phyloP scores from a whole-genome alignment of 78 protist species.

The Dictyostelium purpureum region DNA sequence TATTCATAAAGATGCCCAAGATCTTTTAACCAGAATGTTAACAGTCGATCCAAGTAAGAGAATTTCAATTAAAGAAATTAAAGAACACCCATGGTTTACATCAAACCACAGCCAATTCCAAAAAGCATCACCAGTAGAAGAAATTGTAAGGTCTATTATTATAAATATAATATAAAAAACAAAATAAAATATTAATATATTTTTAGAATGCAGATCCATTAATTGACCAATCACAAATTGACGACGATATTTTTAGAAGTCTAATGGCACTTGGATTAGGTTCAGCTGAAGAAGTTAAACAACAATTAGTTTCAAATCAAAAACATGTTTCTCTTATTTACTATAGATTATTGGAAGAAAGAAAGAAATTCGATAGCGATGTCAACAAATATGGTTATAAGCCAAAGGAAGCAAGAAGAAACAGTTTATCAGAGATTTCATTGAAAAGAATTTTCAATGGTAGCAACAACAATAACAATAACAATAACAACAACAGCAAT shows the following conservation, averaged over 20 bases:
- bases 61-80: conserved; percentile 83
- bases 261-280: conserved; percentile 73
- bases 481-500: background rate
- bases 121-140: conserved; percentile 33
- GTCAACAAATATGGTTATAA: conserved; percentile 61
- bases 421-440: conserved; percentile 53
- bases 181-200: no score
- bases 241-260: conserved; percentile 69
- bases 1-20: conserved; percentile 73
- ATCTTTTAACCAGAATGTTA: conserved; percentile 85
- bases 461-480: background rate
- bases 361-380: conserved; percentile 73
- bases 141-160: background rate
- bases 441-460: background rate
- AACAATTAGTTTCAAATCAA: conserved; percentile 24
- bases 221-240: conserved; percentile 23
- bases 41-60: conserved; percentile 86
- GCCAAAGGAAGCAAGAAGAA: conserved; percentile 66
- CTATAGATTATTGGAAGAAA: conserved; percentile 74
- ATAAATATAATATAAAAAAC: background rate
- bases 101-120: conserved; percentile 40
- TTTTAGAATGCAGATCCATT: conserved; percentile 24
- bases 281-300: conserved; percentile 58
- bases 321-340: conserved; percentile 44
- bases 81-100: conserved; percentile 86